Base-by-base conservation (phyloP, 148 eudicot species). In the Dianthus caryophyllus region DNA sequence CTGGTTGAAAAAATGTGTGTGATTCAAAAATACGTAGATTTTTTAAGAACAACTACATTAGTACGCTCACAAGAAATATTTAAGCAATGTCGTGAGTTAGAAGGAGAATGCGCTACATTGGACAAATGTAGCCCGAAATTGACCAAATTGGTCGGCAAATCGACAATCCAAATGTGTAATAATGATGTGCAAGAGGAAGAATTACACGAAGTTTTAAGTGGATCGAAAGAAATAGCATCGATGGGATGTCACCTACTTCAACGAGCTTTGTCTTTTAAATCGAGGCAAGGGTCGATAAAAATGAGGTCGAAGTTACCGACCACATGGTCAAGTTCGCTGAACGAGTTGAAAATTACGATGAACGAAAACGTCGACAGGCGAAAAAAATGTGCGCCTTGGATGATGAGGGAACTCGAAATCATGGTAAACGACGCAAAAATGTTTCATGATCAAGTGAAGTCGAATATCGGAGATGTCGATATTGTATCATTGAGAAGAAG, bases 221-320 rank as follows among this genome's bases (percentile, higher is more conserved):
- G 65, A 26, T 75, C 78, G 3, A 75, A 61, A 65, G 78, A 75
- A 58, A 64, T 75, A 24, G 74, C 78, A 50, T 57, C 70, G 1
- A 71, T 70, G 65, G 27, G 74, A 25, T 75, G 74, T 49, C 66
- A 76, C 10, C 70, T 71, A 41, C 44, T 76, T 18, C 75, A 76
- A 76, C 70, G 67, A 59, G 67, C 75, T 16, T 65, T 76, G 14
- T 76, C 79, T 10, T 76, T 76, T 55, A 76, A 76, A 65, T 65
- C 79, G 1, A 76, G 65, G 4, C 70, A 65, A 76, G 71, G 79
- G 18, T 12, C 27, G 8, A 39, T 65, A n/a, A 76, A 61, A 41
- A 57, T 65, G 52, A 76, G 20, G 61, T 69, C 78, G 9, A 70
- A 70, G 67, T 39, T 65, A 44, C 68, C 70, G 1, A 70, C 70